Base-by-base conservation (phyloP, 2,329 filamentous ascomycete genomes). In the Emergomyces orientalis region DNA sequence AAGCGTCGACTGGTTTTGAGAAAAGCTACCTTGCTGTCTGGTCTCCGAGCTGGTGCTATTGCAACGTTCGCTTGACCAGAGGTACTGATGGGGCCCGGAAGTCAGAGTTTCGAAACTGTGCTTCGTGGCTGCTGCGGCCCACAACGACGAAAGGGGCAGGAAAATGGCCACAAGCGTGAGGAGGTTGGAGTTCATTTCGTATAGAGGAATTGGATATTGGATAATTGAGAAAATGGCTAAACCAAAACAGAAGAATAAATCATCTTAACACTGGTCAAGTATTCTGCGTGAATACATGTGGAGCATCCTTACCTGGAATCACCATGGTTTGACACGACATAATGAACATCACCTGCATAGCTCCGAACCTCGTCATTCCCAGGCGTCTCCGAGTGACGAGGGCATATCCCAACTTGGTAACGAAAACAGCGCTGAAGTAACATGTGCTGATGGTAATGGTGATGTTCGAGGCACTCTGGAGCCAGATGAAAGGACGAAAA, bases 281-380 rank as follows among this genome's bases (percentile, higher is more conserved):
- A 22, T 56, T 4, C 9, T 25, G 32, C 19, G 51, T 30, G 4
- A 25, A 22, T 1, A 39, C 2, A 37, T 19, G 32, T 71, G 69
- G 65, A 49, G 32, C 30, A 45, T 4, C 39, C 79, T 74, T 77
- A 86, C 86, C 81, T 70, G 86, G 86, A 65, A 88, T 77, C 41
- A 86, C 70, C 78, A 89, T 79, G 1, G 86, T 88, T 73, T 88
- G 86, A 65, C 83, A 85, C 57, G 84, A 83, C 81, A 88, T 87
- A 68, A 88, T 81, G 71, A 86, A 86, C 65, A 88, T 83, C 63
- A 86, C 81, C 67, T 86, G 84, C 79, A 88, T 84, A 1, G 84
- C 83, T 11, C 84, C 84, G 69, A 86, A 87, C 62, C 84, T 80
- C 62, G 76, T 79, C 69, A 87, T 77, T 1, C 84, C 84, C 64